phyloP scores from a whole-genome alignment of 2,329 filamentous ascomycete genomes.

The Pestalotiopsis sp. region DNA sequence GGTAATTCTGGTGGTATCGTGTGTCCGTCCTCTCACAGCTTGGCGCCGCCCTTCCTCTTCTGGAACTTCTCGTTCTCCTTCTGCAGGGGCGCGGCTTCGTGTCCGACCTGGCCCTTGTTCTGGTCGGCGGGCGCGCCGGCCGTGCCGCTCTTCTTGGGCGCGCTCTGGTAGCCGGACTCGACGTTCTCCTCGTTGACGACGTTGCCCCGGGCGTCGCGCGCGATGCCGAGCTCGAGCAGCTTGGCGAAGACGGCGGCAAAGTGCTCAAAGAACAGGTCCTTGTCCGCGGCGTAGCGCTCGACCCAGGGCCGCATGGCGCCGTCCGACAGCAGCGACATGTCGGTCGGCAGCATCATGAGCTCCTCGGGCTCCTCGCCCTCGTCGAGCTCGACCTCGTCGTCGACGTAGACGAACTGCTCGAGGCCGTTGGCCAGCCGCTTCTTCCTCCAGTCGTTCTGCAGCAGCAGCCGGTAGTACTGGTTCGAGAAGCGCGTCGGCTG shows the following conservation, averaged over 20 bases:
- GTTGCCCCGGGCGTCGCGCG: constrained; percentile 5
- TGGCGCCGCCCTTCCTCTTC: constrained; percentile 8
- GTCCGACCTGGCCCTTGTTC: constrained; percentile 5
- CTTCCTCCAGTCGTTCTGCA: constrained; percentile 31
- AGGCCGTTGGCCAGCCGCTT: constrained; percentile 30
- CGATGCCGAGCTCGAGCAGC: constrained; percentile 8
- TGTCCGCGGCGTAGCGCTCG: constrained; percentile 28
- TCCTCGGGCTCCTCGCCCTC: constrained; percentile 60
- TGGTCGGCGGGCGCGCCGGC: neutral
- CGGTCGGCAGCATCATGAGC: constrained; percentile 69
- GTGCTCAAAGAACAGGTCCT: constrained; percentile 10
- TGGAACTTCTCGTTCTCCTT: constrained; percentile 11
- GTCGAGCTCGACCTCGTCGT: constrained; percentile 48
- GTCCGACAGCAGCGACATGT: constrained; percentile 60
- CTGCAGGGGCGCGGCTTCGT: constrained; percentile 6
- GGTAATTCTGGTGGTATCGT: neutral
- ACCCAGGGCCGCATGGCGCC: constrained; percentile 57
- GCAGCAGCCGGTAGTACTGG: constrained; percentile 37
- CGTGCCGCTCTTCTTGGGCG: constrained; percentile 12
- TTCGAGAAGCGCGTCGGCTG: constrained; percentile 40
- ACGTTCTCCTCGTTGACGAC: constrained; percentile 12
- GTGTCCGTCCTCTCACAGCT: neutral
- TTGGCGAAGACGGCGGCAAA: constrained; percentile 12
- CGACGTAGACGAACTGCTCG: constrained; percentile 59
- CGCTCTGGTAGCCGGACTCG: constrained; percentile 7